Conservation (phyloP, 768 basidiomycete genomes). For the Termitomyces sp. region DNA sequence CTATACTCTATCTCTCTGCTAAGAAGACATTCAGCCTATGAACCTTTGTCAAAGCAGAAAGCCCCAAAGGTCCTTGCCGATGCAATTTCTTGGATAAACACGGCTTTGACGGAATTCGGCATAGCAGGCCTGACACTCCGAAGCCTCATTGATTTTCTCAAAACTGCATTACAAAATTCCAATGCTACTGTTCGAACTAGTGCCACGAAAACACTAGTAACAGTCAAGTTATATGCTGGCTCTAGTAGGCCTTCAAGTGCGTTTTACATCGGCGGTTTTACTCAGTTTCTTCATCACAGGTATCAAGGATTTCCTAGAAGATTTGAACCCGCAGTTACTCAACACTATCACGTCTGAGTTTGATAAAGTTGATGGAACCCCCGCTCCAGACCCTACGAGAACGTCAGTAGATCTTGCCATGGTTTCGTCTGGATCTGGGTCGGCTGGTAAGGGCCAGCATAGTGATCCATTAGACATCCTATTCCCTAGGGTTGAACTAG, state of each 20-base stretch:
- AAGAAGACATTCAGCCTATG: constrained; percentile 62
- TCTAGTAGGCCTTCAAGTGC: constrained; percentile 47
- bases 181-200: constrained; percentile 92
- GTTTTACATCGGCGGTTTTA: not conserved
- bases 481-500: constrained; percentile 93
- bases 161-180: constrained; percentile 82
- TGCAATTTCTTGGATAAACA: constrained; percentile 84
- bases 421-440: constrained; percentile 38
- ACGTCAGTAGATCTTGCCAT: constrained; percentile 72
- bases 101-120: constrained; percentile 86
- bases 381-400: constrained; percentile 75
- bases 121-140: constrained; percentile 82
- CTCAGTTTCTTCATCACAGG: constrained; percentile 38
- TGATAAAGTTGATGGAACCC: constrained; percentile 80
- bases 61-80: constrained; percentile 97
- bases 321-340: constrained; percentile 90
- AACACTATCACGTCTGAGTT: constrained; percentile 90
- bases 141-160: constrained; percentile 87
- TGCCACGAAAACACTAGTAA: constrained; percentile 90
- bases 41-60: constrained; percentile 91
- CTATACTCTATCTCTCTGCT: not conserved
- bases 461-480: constrained; percentile 86
- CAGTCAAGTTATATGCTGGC: constrained; percentile 89
- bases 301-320: constrained; percentile 89
- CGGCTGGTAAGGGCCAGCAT: constrained; percentile 31